Percentiles rank a stretch among this genome's conserved stretches.
Evolutionary conservation across 441 rosid genomes (phyloP).

Genomic region (Raphanus hybrid): DNA sequence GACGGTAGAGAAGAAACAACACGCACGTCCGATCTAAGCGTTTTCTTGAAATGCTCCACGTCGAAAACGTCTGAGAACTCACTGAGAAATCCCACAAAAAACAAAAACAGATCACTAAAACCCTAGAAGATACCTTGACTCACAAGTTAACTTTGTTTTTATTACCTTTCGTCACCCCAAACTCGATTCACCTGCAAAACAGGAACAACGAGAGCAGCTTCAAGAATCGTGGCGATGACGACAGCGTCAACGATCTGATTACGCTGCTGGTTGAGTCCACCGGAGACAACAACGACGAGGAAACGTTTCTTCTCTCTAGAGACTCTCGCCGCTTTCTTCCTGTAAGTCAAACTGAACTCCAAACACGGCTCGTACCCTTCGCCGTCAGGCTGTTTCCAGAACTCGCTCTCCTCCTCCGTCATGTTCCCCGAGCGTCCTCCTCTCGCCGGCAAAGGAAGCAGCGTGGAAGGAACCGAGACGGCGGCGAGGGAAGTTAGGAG

Average conservation of each 20-base stretch:
- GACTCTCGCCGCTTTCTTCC: slow-evolving; percentile 54
- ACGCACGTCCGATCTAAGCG: slow-evolving; percentile 63
- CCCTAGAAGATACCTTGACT: not conserved
- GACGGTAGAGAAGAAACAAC: slow-evolving; percentile 79
- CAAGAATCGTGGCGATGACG: slow-evolving; percentile 79
- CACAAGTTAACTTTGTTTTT: not conserved
- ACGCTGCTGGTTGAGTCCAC: slow-evolving; percentile 79
- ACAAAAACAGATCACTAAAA: not conserved
- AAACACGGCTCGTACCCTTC: slow-evolving; percentile 76
- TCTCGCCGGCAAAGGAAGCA: slow-evolving; percentile 61
- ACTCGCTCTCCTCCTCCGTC: slow-evolving; percentile 64
- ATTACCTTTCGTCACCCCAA: slow-evolving; percentile 83
- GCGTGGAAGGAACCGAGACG: slow-evolving; percentile 32
- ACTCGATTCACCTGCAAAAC: slow-evolving; percentile 73
- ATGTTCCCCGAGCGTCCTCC: slow-evolving; percentile 46
- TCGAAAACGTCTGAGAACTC: slow-evolving; percentile 76
- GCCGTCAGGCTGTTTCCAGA: slow-evolving; percentile 74
- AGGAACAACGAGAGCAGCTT: slow-evolving; percentile 78
- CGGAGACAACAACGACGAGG: slow-evolving; percentile 73
- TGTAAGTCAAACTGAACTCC: slow-evolving; percentile 59
- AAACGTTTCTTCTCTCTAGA: slow-evolving; percentile 69
- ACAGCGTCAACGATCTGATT: slow-evolving; percentile 85
- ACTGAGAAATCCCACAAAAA: slow-evolving; percentile 40
- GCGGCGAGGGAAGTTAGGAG: slow-evolving; percentile 59
- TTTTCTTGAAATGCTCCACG: slow-evolving; percentile 75